Evolutionary conservation across 169 alveolate genomes (phyloP).

Genomic region (Babesia bovis): DNA sequence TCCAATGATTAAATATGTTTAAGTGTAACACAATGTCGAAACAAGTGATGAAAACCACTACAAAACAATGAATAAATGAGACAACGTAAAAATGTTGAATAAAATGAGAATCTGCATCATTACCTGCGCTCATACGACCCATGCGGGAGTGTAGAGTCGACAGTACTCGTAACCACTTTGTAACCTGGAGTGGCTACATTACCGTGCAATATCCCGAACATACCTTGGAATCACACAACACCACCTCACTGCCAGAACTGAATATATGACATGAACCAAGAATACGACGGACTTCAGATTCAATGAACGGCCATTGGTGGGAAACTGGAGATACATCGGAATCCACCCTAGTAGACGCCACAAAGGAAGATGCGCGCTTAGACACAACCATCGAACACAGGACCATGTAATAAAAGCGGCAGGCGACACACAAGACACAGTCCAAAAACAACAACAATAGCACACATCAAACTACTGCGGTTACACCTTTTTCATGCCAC

Average conservation of each 20-base stretch:
- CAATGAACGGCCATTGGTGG: slow-evolving; percentile 6
- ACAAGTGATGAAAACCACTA: too few relatives aligned
- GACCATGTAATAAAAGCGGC: background rate
- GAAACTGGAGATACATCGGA: background rate
- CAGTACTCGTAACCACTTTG: slow-evolving; percentile 41
- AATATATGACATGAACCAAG: background rate
- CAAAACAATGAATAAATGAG: too few relatives aligned
- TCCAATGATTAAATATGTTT: too few relatives aligned
- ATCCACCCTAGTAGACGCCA: background rate
- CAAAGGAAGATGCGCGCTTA: background rate
- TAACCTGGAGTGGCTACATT: slow-evolving; percentile 14
- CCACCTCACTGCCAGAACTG: background rate
- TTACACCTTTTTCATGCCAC: too few relatives aligned
- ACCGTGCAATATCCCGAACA: background rate
- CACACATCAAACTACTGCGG: too few relatives aligned
- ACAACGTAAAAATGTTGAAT: too few relatives aligned
- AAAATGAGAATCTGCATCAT: too few relatives aligned
- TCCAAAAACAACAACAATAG: background rate
- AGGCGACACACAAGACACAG: background rate
- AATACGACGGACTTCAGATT: slow-evolving; percentile 4
- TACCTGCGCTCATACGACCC: slow-evolving; percentile 60
- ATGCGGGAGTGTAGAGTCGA: slow-evolving; percentile 19
- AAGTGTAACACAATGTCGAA: too few relatives aligned
- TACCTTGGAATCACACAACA: background rate
- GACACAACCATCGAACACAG: background rate